These are phyloP conservation scores for Thelonectria rubi DNA, from an alignment of 2,329 filamentous ascomycete species.

Conservation along the genomic window DNA sequence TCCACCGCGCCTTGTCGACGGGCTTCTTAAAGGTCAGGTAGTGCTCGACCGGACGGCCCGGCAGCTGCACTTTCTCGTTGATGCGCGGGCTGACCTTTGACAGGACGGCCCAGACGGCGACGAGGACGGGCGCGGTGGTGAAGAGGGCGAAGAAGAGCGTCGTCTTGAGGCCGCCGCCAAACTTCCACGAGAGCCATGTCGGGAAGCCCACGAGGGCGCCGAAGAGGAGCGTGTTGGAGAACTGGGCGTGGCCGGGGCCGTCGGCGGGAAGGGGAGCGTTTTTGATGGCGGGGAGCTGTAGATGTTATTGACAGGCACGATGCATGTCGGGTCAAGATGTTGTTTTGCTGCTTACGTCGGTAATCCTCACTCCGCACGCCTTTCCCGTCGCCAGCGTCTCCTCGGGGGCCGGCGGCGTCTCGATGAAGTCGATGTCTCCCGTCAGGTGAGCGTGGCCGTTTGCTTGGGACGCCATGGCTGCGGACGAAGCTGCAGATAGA, in stretches of 20 bases:
- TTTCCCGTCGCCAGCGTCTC: constrained; percentile 30
- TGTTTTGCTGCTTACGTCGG: constrained; percentile 25
- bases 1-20: constrained; percentile 67
- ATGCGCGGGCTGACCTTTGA: constrained; percentile 83
- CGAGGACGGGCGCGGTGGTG: constrained; percentile 78
- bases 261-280: constrained; percentile 92
- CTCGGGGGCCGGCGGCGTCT: constrained; percentile 30
- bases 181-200: constrained; percentile 79
- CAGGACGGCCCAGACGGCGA: constrained; percentile 79
- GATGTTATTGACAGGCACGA: not conserved
- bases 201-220: constrained; percentile 74
- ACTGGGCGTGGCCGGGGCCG: constrained; percentile 79
- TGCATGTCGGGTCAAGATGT: not conserved
- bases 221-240: constrained; percentile 81
- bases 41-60: constrained; percentile 85
- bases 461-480: constrained; percentile 29
- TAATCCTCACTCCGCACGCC: constrained; percentile 31
- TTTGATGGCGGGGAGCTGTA: constrained; percentile 84
- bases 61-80: constrained; percentile 87
- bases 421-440: constrained; percentile 37
- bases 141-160: constrained; percentile 85
- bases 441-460: constrained; percentile 36
- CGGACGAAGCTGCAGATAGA: not conserved
- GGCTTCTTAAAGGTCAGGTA: constrained; percentile 80
- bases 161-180: constrained; percentile 85